Base-by-base conservation (phyloP, 139 green algal species). In the Chlamydomonas urium region DNA sequence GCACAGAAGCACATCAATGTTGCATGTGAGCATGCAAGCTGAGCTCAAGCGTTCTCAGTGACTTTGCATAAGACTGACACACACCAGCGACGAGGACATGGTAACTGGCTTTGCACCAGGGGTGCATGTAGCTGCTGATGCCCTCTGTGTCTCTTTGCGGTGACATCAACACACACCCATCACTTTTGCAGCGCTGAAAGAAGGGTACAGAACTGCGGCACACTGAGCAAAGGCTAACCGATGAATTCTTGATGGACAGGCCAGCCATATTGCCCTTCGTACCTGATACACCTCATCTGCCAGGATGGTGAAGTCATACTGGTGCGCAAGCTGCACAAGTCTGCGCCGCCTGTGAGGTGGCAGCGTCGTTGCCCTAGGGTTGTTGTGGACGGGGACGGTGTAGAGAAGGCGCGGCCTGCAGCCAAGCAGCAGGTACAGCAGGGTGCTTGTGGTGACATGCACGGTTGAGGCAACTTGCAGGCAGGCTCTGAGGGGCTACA, bases 201-300 rank as follows among this genome's bases (percentile, higher is more conserved):
- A n/a, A n/a, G n/a, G n/a, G n/a, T n/a, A n/a, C n/a, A n/a, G n/a
- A n/a, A n/a, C n/a, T n/a, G n/a, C n/a, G n/a, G n/a, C n/a, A n/a
- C n/a, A n/a, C n/a, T n/a, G n/a, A n/a, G n/a, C n/a, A n/a, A n/a
- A n/a, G n/a, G n/a, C 26, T 31, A 26, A 33, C n/a, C 8, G 8
- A 31, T 31, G n/a, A 65, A 65, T 65, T 31, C 10, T 35, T 35
- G 56, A 33, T 8, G 10, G 26, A 65, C 10, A 31, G n/a, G 19
- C 10, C 56, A 35, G 26, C 19, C 19, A 65, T 33, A 31, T 65
- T 21, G 10, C 31, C 37, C 31, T 17, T 48, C 19, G 33, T 68
- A 68, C 60, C 24, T 82, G 80, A 34, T 81, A 82, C 38, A 86
- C 81, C 69, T 86, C 80, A 53, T 86, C 81, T 4, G 76, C 81